phyloP scores from a whole-genome alignment of 2,329 filamentous ascomycete species.

The Westerdykella sp. region DNA sequence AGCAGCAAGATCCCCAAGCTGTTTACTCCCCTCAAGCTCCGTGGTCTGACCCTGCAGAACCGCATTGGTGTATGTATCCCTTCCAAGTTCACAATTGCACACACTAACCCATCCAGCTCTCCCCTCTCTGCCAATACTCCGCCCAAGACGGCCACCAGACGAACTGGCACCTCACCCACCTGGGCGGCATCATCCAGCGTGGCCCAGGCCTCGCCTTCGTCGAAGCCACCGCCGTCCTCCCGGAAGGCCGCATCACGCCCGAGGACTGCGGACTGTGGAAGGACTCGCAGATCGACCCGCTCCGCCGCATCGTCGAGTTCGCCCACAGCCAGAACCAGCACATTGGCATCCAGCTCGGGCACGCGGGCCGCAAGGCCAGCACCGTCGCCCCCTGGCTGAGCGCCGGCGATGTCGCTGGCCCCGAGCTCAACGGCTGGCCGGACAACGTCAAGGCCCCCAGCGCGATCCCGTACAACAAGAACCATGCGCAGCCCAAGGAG shows the following conservation, averaged over 20 bases:
- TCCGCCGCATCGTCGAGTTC: conserved; percentile 68
- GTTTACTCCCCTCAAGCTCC: conserved; percentile 52
- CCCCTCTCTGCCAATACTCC: conserved; percentile 62
- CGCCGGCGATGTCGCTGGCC: conserved; percentile 49
- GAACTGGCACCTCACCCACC: conserved; percentile 74
- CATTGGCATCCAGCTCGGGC: conserved; percentile 72
- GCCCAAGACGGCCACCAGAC: conserved; percentile 66
- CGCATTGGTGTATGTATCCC: conserved; percentile 49
- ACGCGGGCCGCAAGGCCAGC: conserved; percentile 64
- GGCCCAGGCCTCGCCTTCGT: conserved; percentile 69
- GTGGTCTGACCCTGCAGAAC: conserved; percentile 60
- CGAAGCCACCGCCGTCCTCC: conserved; percentile 69
- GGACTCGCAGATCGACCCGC: conserved; percentile 69
- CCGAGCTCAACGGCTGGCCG: conserved; percentile 51
- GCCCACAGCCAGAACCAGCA: conserved; percentile 72
- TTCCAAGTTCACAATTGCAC: not conserved
- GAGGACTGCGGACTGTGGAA: conserved; percentile 76
- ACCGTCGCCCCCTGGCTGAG: conserved; percentile 60
- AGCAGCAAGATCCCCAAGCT: conserved; percentile 52
- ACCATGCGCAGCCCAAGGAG: conserved; percentile 57
- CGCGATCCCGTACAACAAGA: conserved; percentile 56
- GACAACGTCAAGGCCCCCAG: conserved; percentile 52
- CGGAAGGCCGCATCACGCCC: conserved; percentile 77
- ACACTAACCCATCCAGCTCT: conserved; percentile 36
- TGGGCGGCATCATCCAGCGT: conserved; percentile 69